Evolutionary conservation across 768 basidiomycete species (phyloP), one percentile per base, ranked within the genome.

Genomic region (Podaxis mareebaensis): DNA sequence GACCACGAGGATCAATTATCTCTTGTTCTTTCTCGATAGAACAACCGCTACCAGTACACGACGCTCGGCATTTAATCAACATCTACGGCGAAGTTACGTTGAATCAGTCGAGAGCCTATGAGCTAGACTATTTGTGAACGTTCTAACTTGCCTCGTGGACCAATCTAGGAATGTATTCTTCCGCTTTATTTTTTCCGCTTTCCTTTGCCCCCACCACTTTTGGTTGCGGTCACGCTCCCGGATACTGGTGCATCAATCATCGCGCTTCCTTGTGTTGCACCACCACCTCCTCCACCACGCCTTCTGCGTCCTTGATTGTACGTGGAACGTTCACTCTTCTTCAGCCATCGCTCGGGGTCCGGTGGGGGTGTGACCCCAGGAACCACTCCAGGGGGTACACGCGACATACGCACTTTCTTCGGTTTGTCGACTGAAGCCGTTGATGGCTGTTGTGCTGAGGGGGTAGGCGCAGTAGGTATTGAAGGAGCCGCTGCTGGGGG

Each of bases 321-420:
- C 28, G 80, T 84, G 13, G 89, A 82, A 54, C 91, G 79, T 73
- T 93, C 91, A 58, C 85, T 90, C 79, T 92, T 94, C 84, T 94
- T 94, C 64, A 94, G 72, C 92, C 92, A 94, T 65, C 92, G 79
- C 73, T 94, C 92, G 26, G 92, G 91, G 76, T 94, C 92, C 36
- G 93, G 92, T 17, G 86, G 81, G 30, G 92, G 91, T 3, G 92
- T 92, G 12, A 91, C 86, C 20, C 92, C 92, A 17, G 87, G 89
- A 26, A 87, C 74, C 22, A 93, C 88, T n/a, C 89, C 88, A 60
- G 83, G 80, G 13, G 92, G 92, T 17, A 93, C 81, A 70, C 91
- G 87, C 65, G 84, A 83, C 74, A 75, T 83, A 63, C 89, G 82
- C 67, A 84, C 81, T 72, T 84, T 84, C 76, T 79, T 83, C 6